These are phyloP conservation scores for Parathielavia hyrcaniae DNA, from an alignment of 495 filamentous ascomycete species.

Conservation along the genomic window DNA sequence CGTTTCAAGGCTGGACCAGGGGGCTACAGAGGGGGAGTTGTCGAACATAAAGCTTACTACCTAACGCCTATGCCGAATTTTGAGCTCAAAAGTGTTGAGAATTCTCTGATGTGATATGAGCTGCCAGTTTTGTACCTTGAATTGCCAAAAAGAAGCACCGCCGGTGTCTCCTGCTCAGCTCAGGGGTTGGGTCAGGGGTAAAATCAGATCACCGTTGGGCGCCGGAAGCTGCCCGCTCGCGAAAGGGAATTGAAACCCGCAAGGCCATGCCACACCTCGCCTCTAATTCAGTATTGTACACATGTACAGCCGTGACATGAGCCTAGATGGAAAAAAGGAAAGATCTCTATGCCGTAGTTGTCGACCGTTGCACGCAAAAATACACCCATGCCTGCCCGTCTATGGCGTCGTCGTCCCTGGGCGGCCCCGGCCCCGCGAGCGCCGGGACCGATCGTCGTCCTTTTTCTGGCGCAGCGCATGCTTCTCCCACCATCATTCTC, in stretches of 20 bases:
- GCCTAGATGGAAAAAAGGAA: constrained; percentile 32
- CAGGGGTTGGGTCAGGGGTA: too few relatives aligned
- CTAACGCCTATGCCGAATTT: too few relatives aligned
- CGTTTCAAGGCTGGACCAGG: too few relatives aligned
- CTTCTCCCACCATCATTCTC: neutral
- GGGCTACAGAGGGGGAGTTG: too few relatives aligned
- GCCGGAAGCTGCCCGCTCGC: neutral
- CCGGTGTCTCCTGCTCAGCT: too few relatives aligned
- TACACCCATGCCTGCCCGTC: constrained; percentile 29
- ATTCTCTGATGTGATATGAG: too few relatives aligned
- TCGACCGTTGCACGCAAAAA: constrained; percentile 32
- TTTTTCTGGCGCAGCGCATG: constrained; percentile 8
- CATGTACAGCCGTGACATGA: constrained; percentile 38
- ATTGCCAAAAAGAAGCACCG: too few relatives aligned
- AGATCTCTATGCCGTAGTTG: constrained; percentile 35
- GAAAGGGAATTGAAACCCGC: neutral
- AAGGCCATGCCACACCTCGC: constrained; percentile 14
- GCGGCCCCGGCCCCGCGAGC: neutral
- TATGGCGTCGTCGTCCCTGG: constrained; percentile 23
- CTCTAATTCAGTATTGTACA: constrained; percentile 38
- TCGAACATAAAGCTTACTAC: too few relatives aligned
- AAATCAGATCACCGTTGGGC: too few relatives aligned
- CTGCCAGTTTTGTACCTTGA: too few relatives aligned
- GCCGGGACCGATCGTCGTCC: neutral
- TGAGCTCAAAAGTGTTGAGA: too few relatives aligned